Conservation (phyloP, 2,329 filamentous ascomycete species). For the Cercospora zeina region DNA sequence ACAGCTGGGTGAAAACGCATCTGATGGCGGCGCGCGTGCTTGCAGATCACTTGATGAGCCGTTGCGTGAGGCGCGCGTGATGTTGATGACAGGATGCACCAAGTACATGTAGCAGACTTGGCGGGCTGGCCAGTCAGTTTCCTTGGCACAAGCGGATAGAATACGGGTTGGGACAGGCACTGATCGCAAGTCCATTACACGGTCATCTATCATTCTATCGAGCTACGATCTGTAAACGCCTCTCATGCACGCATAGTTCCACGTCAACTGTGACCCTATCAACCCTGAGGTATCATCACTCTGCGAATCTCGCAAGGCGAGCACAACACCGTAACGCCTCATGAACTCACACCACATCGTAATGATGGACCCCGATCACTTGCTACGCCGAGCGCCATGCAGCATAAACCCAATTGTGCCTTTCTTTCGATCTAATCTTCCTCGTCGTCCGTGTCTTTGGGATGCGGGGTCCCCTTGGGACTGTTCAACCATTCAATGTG, state of each 20-base stretch:
- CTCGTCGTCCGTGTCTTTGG: conserved; percentile 76
- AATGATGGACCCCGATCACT: conserved; percentile 1
- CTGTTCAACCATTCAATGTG: conserved; percentile 74
- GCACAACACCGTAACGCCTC: conserved; percentile 11
- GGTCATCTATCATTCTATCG: conserved; percentile 12
- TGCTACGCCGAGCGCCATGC: conserved; percentile 19
- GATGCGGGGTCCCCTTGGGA: conserved; percentile 74
- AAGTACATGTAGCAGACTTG: neutral
- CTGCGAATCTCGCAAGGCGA: conserved; percentile 6
- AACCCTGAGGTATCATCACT: conserved; percentile 9
- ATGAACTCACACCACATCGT: conserved; percentile 5
- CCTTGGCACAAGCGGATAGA: neutral
- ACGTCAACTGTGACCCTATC: neutral
- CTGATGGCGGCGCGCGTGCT: neutral
- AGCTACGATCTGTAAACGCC: conserved; percentile 9
- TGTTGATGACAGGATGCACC: neutral
- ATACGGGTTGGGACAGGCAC: neutral
- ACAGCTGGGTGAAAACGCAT: neutral
- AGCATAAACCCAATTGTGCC: conserved; percentile 1
- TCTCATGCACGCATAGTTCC: conserved; percentile 6
- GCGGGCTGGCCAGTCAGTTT: neutral
- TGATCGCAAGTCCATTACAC: conserved; percentile 1
- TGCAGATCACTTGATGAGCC: neutral
- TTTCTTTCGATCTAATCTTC: conserved; percentile 38
- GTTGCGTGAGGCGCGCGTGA: conserved; percentile 8